Base-by-base conservation (phyloP, 2,329 filamentous ascomycete species). In the Aureobasidium subglaciale region DNA sequence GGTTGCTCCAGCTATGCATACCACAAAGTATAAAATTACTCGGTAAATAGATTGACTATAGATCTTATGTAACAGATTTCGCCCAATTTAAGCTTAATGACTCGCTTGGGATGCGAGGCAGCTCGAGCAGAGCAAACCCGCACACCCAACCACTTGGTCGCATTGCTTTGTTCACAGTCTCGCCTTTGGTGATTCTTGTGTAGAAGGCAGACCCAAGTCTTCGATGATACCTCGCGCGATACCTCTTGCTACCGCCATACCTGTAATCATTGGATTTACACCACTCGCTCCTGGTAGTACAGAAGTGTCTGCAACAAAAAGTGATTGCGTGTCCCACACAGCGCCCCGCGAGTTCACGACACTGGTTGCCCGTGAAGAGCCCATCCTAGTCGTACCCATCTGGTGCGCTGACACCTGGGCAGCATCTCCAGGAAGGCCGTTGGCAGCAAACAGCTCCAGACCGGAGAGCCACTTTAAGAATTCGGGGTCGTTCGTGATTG, bases 251-350 rank as follows among this genome's bases (percentile, higher is more conserved):
- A 87, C 78, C 1, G 82, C 81, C 87, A 91, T 89, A 56, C 75
- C 78, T 11, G 87, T 90, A 40, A 90, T 75, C 88, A 92, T 91
- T 11, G 88, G 88, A 67, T 91, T 91, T 27, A 90, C 87, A 1
- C 88, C 88, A 66, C 83, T 88, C 10, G 87, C 86, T 56, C 80
- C 85, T 1, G 86, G 88, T 59, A 91, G 87, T 10, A 89, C 83
- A 67, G 85, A 89, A 41, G 86, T 82, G 68, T 92, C 88, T 9
- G 84, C 82, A 16, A 91, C 81, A 65, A 83, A 89, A 62, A 91
- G 64, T 0, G 78, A 80, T 62, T 83, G 72, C 0, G 75, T 77
- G 1, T 80, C 86, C 85, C 86, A 91, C 6, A 89, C 74, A 37
- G 60, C 59, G 0, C 75, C 75, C 16, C 65, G 58, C 0, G 68